Evolutionary conservation across 2,329 filamentous ascomycete species (phyloP), one percentile per base, ranked within the genome.

Genomic region (Xylariaceae sp.): DNA sequence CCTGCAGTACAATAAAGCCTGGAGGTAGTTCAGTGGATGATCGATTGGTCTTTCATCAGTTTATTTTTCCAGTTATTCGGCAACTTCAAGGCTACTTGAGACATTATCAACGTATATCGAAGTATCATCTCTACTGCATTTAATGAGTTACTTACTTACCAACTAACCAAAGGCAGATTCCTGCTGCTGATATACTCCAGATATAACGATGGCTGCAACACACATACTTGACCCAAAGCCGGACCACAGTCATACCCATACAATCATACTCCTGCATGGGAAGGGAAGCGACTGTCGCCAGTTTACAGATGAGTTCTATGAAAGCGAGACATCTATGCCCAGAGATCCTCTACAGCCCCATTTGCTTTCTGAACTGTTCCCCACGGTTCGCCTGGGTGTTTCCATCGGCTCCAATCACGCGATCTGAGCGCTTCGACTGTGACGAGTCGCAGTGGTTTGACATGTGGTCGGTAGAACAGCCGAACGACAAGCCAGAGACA

Each of bases 391-490:
- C 51, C 42, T 64, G 62, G 60, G 59, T 65, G 3, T 66, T 65
- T 32, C 61, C 62, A 3, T 36, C 37, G 0, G 61, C 62, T 0
- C 53, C 57, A 0, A 6, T 37, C 1, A 16, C 52, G 2, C 44
- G 21, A 1, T 61, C 59, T 0, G 19, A 50, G 12, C 53, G 59
- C 8, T 62, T 61, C 39, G 53, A 40, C 6, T 42, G 32, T 10
- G 19, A 42, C 1, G 52, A 59, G 39, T 54, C 55, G 3, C 61
- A 64, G 22, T 66, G 61, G 63, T 66, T 66, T 37, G 62, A 64
- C 71, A 74, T 46, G 72, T 71, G 37, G 77, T 78, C 78, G 59
- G 50, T 75, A 67, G 29, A 81, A 62, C 47, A 76, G 64, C 47
- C 72, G 64, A 44, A 76, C 64, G 55, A 57, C 19, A 32, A 19